phyloP scores from a whole-genome alignment of 164 flowering plant species.

The Cinnamomum micranthum region DNA sequence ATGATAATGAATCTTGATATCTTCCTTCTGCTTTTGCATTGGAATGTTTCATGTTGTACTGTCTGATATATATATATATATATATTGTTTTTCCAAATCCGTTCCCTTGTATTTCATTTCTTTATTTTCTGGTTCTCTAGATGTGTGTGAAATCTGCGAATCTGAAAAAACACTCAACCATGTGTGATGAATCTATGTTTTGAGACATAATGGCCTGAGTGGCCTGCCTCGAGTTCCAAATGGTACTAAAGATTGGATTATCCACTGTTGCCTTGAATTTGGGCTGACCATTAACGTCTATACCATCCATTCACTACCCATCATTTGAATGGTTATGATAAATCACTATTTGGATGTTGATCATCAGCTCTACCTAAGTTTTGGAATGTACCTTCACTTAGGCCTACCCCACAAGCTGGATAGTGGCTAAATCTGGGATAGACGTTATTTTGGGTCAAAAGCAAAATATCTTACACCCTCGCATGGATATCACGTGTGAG shows the following conservation, averaged over 20 bases:
- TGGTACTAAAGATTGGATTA: neutral
- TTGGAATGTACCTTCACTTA: no score
- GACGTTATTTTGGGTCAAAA: no score
- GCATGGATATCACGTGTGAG: no score
- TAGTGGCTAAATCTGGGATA: no score
- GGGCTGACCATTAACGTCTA: no score
- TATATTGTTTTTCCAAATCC: neutral
- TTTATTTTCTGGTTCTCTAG: neutral
- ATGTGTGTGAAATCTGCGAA: neutral
- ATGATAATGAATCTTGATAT: neutral
- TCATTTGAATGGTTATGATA: no score
- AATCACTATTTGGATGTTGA: no score
- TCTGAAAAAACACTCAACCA: neutral
- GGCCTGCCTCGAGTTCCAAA: neutral
- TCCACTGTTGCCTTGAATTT: neutral
- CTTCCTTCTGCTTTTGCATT: neutral
- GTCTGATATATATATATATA: neutral
- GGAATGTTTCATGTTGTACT: neutral
- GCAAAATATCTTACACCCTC: no score
- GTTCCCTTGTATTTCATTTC: no score
- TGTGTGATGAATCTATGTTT: neutral
- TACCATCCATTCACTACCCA: no score
- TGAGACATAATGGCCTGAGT: neutral
- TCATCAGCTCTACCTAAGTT: no score
- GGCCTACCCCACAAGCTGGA: no score